Evolutionary conservation across 805 yeast genomes (phyloP).

Genomic region (Metschnikowia henanensis): DNA sequence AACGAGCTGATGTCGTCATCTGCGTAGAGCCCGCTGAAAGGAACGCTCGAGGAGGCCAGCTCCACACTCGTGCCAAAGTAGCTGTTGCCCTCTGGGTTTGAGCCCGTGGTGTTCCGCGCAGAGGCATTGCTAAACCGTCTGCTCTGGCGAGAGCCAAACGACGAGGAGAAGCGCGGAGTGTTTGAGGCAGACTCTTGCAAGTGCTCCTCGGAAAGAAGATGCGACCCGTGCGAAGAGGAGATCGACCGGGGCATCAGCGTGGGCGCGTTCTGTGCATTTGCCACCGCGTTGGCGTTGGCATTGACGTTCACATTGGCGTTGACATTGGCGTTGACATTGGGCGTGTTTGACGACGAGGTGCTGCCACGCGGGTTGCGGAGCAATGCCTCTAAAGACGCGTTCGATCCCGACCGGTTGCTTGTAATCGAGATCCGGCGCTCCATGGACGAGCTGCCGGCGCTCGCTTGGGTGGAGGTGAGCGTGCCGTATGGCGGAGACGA

Average conservation of each 20-base stretch:
- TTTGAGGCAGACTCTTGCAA: slow-evolving; percentile 30
- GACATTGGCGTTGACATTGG: slow-evolving; percentile 20
- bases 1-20: slow-evolving; percentile 69
- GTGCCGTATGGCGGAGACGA: slow-evolving; percentile 35
- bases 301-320: slow-evolving; percentile 23
- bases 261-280: slow-evolving; percentile 12
- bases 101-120: slow-evolving; percentile 15
- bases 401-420: slow-evolving; percentile 48
- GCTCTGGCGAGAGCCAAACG: slow-evolving; percentile 64
- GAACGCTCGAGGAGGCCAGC: slow-evolving; percentile 34
- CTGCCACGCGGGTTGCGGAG: slow-evolving; percentile 50
- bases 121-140: slow-evolving; percentile 47
- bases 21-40: slow-evolving; percentile 44
- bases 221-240: slow-evolving; percentile 42
- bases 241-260: slow-evolving; percentile 33
- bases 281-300: slow-evolving; percentile 27
- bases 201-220: slow-evolving; percentile 29
- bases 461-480: slow-evolving; percentile 11
- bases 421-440: slow-evolving; percentile 45
- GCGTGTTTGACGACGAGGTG: slow-evolving; percentile 37
- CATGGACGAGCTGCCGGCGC: slow-evolving; percentile 23
- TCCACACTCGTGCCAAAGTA: slow-evolving; percentile 36
- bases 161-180: slow-evolving; percentile 66
- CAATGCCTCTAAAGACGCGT: slow-evolving; percentile 53
- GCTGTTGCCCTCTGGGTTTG: slow-evolving; percentile 21